Evolutionary conservation across 2,329 filamentous ascomycete species (phyloP).

Genomic region (Macrophomina phaseolina): DNA sequence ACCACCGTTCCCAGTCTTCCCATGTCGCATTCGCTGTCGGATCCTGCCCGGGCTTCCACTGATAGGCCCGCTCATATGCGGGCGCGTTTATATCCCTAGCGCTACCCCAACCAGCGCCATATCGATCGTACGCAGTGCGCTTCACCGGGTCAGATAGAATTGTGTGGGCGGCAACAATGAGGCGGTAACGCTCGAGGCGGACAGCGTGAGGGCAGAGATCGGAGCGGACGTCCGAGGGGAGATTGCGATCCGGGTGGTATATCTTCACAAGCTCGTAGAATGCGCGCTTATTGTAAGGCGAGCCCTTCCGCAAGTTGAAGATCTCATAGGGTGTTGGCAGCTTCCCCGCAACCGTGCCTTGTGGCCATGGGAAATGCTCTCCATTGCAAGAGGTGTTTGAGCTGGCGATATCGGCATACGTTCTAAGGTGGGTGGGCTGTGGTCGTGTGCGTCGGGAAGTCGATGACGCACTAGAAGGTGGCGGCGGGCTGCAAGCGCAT

Average conservation of each 20-base stretch:
- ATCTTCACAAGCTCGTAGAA: constrained; percentile 94
- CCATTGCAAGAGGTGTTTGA: constrained; percentile 25
- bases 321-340: constrained; percentile 89
- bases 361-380: constrained; percentile 40
- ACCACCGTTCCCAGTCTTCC: constrained; percentile 88
- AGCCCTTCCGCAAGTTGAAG: constrained; percentile 65
- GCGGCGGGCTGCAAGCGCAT: constrained; percentile 32
- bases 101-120: constrained; percentile 79
- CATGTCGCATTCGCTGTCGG: constrained; percentile 83
- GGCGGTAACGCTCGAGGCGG: constrained; percentile 85
- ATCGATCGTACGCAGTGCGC: constrained; percentile 80
- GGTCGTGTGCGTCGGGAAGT: constrained; percentile 38
- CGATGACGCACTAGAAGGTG: constrained; percentile 49
- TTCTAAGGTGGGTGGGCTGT: constrained; percentile 34
- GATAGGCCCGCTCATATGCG: constrained; percentile 35
- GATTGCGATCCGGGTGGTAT: constrained; percentile 83
- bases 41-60: constrained; percentile 43
- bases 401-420: constrained; percentile 38
- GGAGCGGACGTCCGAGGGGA: constrained; percentile 34
- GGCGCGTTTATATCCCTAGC: constrained; percentile 43
- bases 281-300: constrained; percentile 78
- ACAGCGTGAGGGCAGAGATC: constrained; percentile 60
- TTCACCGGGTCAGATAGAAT: constrained; percentile 83
- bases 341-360: constrained; percentile 42
- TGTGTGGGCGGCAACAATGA: constrained; percentile 85